Evolutionary conservation across 345 rosid genomes (phyloP).

Genomic region (Syzygium grande): DNA sequence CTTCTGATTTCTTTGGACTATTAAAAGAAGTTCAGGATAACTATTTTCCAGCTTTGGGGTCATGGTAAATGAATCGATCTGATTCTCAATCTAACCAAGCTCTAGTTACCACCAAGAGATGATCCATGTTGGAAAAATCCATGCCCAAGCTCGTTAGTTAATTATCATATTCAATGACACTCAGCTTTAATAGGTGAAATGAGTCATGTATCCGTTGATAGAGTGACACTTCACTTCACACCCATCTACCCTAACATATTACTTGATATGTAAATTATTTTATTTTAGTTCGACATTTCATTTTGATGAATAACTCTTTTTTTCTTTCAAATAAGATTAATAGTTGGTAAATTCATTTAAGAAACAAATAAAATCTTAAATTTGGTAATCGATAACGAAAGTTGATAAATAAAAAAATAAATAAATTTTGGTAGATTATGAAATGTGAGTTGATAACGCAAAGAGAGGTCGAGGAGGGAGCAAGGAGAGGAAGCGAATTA

Average conservation of each 20-base stretch:
- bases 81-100: background rate
- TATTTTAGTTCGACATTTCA: background rate
- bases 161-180: background rate
- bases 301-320: background rate
- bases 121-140: background rate
- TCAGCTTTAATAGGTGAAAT: background rate
- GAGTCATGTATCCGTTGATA: background rate
- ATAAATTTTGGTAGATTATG: background rate
- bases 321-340: background rate
- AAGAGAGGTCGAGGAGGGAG: background rate
- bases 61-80: background rate
- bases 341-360: background rate
- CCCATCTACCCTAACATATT: background rate
- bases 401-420: background rate
- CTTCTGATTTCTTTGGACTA: background rate
- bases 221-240: background rate
- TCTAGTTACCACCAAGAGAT: background rate
- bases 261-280: background rate
- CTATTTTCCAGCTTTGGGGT: background rate
- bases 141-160: background rate
- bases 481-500: background rate
- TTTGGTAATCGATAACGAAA: background rate
- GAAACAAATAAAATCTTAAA: background rate
- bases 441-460: background rate
- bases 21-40: background rate